Percentiles rank a stretch among this genome's conserved stretches.
Evolutionary conservation across 139 green algal species (phyloP).

Genomic region (Nannochloris sp.): DNA sequence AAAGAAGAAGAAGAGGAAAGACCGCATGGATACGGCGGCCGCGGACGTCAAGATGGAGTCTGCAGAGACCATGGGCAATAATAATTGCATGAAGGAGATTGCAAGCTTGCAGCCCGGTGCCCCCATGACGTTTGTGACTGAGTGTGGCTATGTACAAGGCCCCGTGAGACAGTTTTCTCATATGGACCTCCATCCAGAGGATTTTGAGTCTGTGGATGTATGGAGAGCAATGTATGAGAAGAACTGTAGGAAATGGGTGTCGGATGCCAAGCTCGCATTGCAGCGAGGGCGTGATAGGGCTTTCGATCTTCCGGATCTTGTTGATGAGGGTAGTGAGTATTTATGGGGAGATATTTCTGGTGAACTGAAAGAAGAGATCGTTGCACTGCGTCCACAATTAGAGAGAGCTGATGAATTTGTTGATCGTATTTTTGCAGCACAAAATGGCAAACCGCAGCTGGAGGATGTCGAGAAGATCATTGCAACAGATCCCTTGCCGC

Average conservation of each 20-base stretch:
- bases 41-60: too few relatives aligned
- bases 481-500: slow-evolving; percentile 15
- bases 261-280: slow-evolving; percentile 13
- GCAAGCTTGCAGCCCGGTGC: not conserved
- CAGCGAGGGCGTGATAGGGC: slow-evolving; percentile 18
- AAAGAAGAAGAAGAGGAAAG: not conserved
- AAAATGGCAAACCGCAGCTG: slow-evolving; percentile 22
- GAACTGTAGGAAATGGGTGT: slow-evolving; percentile 6
- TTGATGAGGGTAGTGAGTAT: slow-evolving; percentile 37
- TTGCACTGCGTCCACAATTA: slow-evolving; percentile 2
- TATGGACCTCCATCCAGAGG: slow-evolving; percentile 7
- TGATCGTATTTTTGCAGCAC: slow-evolving; percentile 10
- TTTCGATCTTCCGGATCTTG: slow-evolving; percentile 31
- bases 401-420: slow-evolving; percentile 13
- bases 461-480: slow-evolving; percentile 35
- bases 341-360: slow-evolving; percentile 34
- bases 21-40: not conserved
- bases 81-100: not conserved
- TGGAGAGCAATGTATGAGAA: not conserved
- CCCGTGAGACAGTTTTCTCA: slow-evolving; percentile 1
- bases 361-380: slow-evolving; percentile 32
- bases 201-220: slow-evolving; percentile 5
- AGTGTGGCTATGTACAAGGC: slow-evolving; percentile 3
- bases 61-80: too few relatives aligned
- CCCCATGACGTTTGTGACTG: slow-evolving; percentile 5